Evolutionary conservation across 2,329 filamentous ascomycete genomes (phyloP).

Genomic region (Cercospora brassicicola): DNA sequence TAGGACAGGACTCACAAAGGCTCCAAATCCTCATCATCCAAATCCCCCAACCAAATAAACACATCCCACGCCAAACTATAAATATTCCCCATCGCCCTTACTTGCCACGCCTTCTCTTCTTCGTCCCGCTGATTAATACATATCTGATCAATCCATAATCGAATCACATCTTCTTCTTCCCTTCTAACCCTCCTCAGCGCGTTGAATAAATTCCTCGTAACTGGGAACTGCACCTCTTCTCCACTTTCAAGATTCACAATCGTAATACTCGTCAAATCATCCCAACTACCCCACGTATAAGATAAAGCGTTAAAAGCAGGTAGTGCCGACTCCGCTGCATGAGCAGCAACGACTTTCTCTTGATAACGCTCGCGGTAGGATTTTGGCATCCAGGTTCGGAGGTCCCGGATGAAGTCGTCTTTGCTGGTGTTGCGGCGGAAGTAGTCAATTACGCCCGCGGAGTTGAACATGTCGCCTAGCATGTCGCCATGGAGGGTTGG

Average conservation of each 20-base stretch:
- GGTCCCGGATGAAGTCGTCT: background rate
- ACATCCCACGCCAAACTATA: conserved; percentile 4
- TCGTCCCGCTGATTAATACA: conserved; percentile 6
- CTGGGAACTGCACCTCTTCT: background rate
- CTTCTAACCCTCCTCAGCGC: background rate
- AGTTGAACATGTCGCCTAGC: background rate
- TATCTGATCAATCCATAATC: conserved; percentile 5
- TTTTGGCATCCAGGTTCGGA: background rate
- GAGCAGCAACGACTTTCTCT: background rate
- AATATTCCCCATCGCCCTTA: background rate
- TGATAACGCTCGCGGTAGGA: background rate
- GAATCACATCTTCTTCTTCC: background rate
- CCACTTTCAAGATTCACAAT: background rate
- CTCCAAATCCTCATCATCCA: conserved; percentile 2
- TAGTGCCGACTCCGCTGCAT: background rate
- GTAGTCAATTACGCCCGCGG: background rate
- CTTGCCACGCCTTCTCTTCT: background rate
- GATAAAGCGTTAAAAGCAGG: background rate
- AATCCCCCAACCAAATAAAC: conserved; percentile 9
- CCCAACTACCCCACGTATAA: conserved; percentile 5
- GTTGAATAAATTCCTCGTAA: background rate
- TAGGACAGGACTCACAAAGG: background rate
- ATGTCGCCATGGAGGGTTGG: background rate
- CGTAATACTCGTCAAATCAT: background rate
- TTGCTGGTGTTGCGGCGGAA: conserved; percentile 5